Evolutionary conservation across 192 early-diverging fungal genomes (phyloP).

Genomic region (Mortierella alpina): DNA sequence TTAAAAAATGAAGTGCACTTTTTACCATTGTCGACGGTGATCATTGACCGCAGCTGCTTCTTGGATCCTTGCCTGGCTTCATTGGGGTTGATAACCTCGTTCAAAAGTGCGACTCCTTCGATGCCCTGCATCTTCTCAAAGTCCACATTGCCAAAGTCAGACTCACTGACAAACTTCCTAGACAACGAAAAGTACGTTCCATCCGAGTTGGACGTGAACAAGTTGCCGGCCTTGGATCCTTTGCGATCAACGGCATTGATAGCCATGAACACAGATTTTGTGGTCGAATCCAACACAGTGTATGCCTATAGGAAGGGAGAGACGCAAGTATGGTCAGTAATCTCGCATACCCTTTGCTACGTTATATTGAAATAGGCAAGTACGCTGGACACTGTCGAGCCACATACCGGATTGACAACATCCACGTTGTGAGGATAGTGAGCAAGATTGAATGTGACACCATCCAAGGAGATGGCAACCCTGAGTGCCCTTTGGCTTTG

Average conservation of each 20-base stretch:
- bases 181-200: slow-evolving; percentile 84
- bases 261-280: slow-evolving; percentile 71
- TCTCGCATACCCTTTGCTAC: too few relatives aligned
- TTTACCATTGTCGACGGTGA: slow-evolving; percentile 86
- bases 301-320: slow-evolving; percentile 60
- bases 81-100: slow-evolving; percentile 76
- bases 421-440: slow-evolving; percentile 82
- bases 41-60: slow-evolving; percentile 74
- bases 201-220: slow-evolving; percentile 93
- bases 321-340: neutral
- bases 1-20: too few relatives aligned
- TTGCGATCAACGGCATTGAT: slow-evolving; percentile 67
- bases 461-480: slow-evolving; percentile 81
- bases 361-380: neutral
- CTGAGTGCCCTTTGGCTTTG: slow-evolving; percentile 57
- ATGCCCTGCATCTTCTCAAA: slow-evolving; percentile 93
- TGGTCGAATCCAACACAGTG: slow-evolving; percentile 77
- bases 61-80: slow-evolving; percentile 62
- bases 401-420: slow-evolving; percentile 58
- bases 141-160: slow-evolving; percentile 83
- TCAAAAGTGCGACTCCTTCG: slow-evolving; percentile 86
- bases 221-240: slow-evolving; percentile 78
- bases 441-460: slow-evolving; percentile 71
- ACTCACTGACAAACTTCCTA: slow-evolving; percentile 80
- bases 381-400: neutral